phyloP scores from a whole-genome alignment of 1,284 basidiomycete species.

The Mycena citricolor region DNA sequence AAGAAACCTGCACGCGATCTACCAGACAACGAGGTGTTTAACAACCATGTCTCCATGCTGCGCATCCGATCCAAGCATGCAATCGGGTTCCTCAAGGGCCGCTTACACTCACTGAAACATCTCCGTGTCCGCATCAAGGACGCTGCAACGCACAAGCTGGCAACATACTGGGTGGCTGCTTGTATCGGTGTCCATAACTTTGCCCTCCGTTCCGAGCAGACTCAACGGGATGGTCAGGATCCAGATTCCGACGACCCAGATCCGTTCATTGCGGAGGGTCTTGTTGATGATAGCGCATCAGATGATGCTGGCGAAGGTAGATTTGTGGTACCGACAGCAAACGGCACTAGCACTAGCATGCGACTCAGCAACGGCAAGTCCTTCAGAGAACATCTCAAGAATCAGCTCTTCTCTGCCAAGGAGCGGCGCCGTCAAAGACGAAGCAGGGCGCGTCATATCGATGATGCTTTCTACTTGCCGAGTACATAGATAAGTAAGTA shows the following conservation, averaged over 20 bases:
- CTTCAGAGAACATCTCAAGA: no score
- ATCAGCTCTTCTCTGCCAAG: no score
- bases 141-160: constrained; percentile 22
- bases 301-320: no score
- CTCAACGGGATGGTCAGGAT: constrained; percentile 3
- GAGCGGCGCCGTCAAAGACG: no score
- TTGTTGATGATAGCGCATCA: no score
- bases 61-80: constrained; percentile 30
- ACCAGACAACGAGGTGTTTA: constrained; percentile 30
- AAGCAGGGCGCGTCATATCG: no score
- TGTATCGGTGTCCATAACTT: constrained; percentile 24
- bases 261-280: constrained; percentile 6
- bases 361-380: no score
- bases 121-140: constrained; percentile 24
- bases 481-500: no score
- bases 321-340: no score
- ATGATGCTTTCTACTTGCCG: no score
- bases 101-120: constrained; percentile 29
- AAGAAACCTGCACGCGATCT: constrained; percentile 29
- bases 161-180: constrained; percentile 26
- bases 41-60: constrained; percentile 26
- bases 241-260: neutral
- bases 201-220: constrained; percentile 6
- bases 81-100: constrained; percentile 32
- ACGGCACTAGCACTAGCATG: no score